Percentiles rank a stretch among this genome's conserved stretches.
Conservation (phyloP, 257 asterid species). For the Vinca minor region DNA sequence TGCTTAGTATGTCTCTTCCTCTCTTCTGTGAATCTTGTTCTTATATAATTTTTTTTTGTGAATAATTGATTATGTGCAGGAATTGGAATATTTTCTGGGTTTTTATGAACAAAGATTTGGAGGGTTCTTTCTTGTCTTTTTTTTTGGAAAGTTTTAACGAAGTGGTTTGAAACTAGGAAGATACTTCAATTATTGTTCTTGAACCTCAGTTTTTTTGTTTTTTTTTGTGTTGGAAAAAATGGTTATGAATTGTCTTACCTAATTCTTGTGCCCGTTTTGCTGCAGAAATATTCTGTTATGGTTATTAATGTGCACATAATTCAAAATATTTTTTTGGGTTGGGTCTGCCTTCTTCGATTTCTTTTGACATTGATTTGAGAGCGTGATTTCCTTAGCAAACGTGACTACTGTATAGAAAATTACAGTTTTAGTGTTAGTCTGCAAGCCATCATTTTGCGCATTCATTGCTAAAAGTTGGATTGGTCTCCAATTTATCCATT, state of each 20-base stretch:
- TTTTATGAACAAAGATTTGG: not conserved
- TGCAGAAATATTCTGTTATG: not conserved
- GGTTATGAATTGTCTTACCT: not conserved
- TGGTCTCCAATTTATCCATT: too few species aligned
- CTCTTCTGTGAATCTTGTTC: not conserved
- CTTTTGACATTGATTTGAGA: too few species aligned
- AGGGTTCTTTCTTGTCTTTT: not conserved
- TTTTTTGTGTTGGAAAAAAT: not conserved
- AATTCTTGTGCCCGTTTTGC: not conserved
- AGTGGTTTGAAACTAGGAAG: not conserved
- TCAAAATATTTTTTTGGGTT: too few species aligned
- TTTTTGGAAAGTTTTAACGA: not conserved
- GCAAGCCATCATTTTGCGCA: too few species aligned
- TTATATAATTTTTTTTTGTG: not conserved
- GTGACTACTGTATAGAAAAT: too few species aligned
- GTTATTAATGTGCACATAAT: too few species aligned
- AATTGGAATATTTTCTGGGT: constrained; percentile 1
- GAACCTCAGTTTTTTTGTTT: not conserved
- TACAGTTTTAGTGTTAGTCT: too few species aligned
- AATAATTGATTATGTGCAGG: not conserved
- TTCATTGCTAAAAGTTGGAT: too few species aligned
- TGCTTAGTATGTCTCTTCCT: constrained; percentile 5
- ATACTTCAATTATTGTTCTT: not conserved
- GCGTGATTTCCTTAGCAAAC: too few species aligned
- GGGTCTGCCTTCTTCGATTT: too few species aligned